These are phyloP conservation scores for Aspergillus pseudotamarii DNA, from an alignment of 2,329 filamentous ascomycete species.

Conservation along the genomic window DNA sequence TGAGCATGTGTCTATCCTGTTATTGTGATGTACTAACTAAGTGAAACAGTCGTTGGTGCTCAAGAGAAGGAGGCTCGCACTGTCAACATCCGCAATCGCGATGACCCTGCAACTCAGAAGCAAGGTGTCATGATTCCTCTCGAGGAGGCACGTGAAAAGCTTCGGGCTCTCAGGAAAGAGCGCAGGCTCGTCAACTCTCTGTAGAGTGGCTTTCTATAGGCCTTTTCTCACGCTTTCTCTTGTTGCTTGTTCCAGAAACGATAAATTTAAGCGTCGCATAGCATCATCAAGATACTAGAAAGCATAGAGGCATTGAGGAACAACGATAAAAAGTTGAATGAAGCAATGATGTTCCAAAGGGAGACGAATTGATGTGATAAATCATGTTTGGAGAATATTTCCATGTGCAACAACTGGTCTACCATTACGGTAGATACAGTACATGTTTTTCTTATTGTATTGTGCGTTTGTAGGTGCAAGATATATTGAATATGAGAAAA, in stretches of 20 bases:
- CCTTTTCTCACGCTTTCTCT: not conserved
- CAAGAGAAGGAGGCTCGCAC: slow-evolving; percentile 61
- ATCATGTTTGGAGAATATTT: not conserved
- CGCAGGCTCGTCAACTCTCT: slow-evolving; percentile 46
- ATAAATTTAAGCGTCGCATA: not conserved
- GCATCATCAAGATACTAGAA: slow-evolving; percentile 4
- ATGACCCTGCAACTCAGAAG: slow-evolving; percentile 64
- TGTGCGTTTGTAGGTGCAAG: not conserved
- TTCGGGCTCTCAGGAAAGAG: slow-evolving; percentile 51
- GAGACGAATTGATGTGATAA: not conserved
- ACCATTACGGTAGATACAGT: not conserved
- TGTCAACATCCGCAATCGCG: slow-evolving; percentile 67
- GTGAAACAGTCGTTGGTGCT: slow-evolving; percentile 59
- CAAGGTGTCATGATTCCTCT: slow-evolving; percentile 64
- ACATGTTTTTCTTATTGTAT: not conserved
- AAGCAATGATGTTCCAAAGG: slow-evolving; percentile 10
- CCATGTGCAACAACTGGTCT: not conserved
- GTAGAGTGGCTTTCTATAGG: slow-evolving; percentile 22
- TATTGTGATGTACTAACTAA: slow-evolving; percentile 18
- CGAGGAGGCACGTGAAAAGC: slow-evolving; percentile 59
- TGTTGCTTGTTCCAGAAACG: not conserved
- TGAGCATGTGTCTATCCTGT: not conserved
- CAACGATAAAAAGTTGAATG: slow-evolving; percentile 4
- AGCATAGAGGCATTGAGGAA: slow-evolving; percentile 1
- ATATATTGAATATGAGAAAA: not conserved